Percentiles rank a stretch among this genome's conserved stretches.
These are phyloP conservation scores for Candida cerambycidarum DNA, from an alignment of 805 yeast species.

Conservation along the genomic window DNA sequence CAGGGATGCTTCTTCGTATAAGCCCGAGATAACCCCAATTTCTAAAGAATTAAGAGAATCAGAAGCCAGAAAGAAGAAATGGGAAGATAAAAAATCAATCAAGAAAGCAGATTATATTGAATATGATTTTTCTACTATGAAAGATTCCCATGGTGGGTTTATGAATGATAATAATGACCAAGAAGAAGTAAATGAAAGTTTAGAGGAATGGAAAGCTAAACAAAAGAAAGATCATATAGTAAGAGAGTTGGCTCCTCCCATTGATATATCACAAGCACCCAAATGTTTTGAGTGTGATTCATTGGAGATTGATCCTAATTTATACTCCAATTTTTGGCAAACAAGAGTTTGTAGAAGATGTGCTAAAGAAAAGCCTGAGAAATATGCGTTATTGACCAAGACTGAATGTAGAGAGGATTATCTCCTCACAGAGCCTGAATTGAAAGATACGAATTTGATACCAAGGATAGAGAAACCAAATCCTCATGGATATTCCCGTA, in stretches of 20 bases:
- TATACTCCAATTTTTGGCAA: conserved; percentile 65
- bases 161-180: conserved; percentile 32
- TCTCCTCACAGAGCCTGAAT: conserved; percentile 88
- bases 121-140: conserved; percentile 88
- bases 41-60: conserved; percentile 10
- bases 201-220: conserved; percentile 50
- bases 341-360: conserved; percentile 79
- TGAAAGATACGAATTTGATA: conserved; percentile 65
- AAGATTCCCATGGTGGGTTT: conserved; percentile 86
- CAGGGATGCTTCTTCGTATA: conserved; percentile 33
- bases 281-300: conserved; percentile 82
- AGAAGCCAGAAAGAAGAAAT: conserved; percentile 10
- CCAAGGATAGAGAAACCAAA: conserved; percentile 86
- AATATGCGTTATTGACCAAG: conserved; percentile 86
- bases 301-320: conserved; percentile 73
- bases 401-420: conserved; percentile 95
- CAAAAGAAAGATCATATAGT: conserved; percentile 39
- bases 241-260: conserved; percentile 67
- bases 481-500: conserved; percentile 90
- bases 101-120: conserved; percentile 70
- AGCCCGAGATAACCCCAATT: conserved; percentile 13
- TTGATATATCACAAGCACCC: conserved; percentile 71
- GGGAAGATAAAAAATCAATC: conserved; percentile 32
- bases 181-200: conserved; percentile 17
- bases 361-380: conserved; percentile 71